A percentile compares a stretch with the other conserved stretches of the same genome.
These are phyloP conservation scores for Acrocalymma vagum DNA, from an alignment of 2,329 filamentous ascomycete genomes.

Conservation along the genomic window DNA sequence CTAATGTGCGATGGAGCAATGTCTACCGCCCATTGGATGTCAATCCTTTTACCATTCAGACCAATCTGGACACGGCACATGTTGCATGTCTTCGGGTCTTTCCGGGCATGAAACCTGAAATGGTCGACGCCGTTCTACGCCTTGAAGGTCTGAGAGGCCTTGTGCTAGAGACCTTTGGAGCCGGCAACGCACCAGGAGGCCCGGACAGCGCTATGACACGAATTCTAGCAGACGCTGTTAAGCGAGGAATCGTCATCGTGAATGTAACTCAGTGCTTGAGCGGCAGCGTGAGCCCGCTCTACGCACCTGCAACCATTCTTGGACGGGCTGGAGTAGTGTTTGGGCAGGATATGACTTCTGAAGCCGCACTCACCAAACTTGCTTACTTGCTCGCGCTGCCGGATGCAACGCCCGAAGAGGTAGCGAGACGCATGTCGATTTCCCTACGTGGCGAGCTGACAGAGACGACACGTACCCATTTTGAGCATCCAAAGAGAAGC, in stretches of 20 bases:
- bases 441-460: conserved; percentile 88
- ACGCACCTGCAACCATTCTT: conserved; percentile 66
- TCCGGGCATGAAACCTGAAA: conserved; percentile 90
- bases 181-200: conserved; percentile 88
- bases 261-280: conserved; percentile 88
- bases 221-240: conserved; percentile 79
- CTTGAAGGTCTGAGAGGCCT: conserved; percentile 81
- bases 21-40: conserved; percentile 78
- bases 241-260: conserved; percentile 83
- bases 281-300: conserved; percentile 51
- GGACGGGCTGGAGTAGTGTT: conserved; percentile 87
- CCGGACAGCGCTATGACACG: conserved; percentile 80
- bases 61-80: conserved; percentile 82
- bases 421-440: conserved; percentile 74
- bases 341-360: conserved; percentile 86
- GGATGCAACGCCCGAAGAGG: conserved; percentile 68
- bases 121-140: conserved; percentile 84
- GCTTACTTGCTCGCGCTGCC: conserved; percentile 82
- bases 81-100: conserved; percentile 91
- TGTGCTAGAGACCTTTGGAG: conserved; percentile 90
- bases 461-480: conserved; percentile 74
- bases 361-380: conserved; percentile 90
- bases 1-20: conserved; percentile 81
- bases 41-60: conserved; percentile 76
- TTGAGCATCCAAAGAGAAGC: conserved; percentile 75